These are phyloP conservation scores for Phycomyces nitens DNA, from an alignment of 192 early-diverging fungal genomes.

Conservation along the genomic window DNA sequence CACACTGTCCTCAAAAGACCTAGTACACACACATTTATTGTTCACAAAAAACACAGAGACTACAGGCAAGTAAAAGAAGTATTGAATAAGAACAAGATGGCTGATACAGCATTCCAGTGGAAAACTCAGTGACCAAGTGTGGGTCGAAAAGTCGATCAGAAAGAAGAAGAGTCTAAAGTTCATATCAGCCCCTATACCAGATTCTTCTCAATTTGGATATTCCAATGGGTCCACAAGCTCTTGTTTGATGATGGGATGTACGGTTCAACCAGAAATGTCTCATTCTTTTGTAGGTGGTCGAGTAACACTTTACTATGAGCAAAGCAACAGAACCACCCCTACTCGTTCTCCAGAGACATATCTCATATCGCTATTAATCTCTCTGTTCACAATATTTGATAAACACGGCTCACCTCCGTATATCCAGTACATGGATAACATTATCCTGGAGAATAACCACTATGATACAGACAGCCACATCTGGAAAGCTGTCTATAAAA, in stretches of 20 bases:
- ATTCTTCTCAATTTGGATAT: not conserved
- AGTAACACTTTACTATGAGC: not conserved
- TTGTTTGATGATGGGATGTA: not conserved
- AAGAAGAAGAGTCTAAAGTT: not conserved
- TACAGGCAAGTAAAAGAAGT: not conserved
- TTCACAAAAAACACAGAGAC: not conserved
- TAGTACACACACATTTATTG: not conserved
- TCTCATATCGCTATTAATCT: not conserved
- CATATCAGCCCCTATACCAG: not conserved
- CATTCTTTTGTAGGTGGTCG: not conserved
- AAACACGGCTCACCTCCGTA: not conserved
- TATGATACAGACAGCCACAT: not conserved
- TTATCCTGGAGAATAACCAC: not conserved
- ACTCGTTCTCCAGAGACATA: not conserved
- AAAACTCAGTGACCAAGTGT: not conserved
- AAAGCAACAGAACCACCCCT: not conserved
- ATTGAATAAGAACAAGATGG: not conserved
- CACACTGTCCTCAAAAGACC: not conserved
- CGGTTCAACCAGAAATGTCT: not conserved
- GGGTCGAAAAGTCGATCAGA: not conserved
- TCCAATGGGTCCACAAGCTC: not conserved
- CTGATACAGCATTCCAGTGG: not conserved
- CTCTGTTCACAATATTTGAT: not conserved
- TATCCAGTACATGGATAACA: not conserved
- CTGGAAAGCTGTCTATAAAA: not conserved